phyloP scores from a whole-genome alignment of 495 filamentous ascomycete species.

The Astrocystis sublimbata region DNA sequence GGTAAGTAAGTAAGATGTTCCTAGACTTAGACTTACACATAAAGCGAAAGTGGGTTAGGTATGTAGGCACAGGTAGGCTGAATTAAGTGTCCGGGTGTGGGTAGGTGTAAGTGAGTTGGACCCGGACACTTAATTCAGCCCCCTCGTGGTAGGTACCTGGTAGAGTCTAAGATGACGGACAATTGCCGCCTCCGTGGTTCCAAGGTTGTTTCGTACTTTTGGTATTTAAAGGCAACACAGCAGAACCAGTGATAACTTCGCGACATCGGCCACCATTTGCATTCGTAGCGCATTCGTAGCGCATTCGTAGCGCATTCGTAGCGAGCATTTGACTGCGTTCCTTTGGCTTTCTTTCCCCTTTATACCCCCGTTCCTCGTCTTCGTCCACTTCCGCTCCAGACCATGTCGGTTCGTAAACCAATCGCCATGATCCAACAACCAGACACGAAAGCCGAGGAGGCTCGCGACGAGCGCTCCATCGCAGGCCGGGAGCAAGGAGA shows the following conservation, averaged over 20 bases:
- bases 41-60: no score
- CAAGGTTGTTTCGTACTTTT: neutral
- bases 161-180: conserved; percentile 8
- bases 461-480: conserved; percentile 1
- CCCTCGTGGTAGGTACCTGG: neutral
- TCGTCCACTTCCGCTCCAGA: neutral
- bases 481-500: conserved; percentile 18
- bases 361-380: neutral
- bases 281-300: conserved; percentile 4
- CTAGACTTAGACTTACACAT: no score
- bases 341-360: neutral
- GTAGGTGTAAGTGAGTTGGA: no score
- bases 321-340: no score
- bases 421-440: conserved; percentile 18
- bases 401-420: neutral
- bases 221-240: neutral
- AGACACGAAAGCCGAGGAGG: conserved; percentile 20
- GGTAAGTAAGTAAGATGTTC: no score
- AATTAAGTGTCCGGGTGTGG: no score
- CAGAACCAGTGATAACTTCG: neutral
- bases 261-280: neutral
- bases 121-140: no score
- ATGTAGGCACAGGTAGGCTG: no score
- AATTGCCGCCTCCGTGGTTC: no score
- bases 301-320: conserved; percentile 2